Conservation (phyloP, 345 rosid species). For the Leavenworthia alabamica region DNA sequence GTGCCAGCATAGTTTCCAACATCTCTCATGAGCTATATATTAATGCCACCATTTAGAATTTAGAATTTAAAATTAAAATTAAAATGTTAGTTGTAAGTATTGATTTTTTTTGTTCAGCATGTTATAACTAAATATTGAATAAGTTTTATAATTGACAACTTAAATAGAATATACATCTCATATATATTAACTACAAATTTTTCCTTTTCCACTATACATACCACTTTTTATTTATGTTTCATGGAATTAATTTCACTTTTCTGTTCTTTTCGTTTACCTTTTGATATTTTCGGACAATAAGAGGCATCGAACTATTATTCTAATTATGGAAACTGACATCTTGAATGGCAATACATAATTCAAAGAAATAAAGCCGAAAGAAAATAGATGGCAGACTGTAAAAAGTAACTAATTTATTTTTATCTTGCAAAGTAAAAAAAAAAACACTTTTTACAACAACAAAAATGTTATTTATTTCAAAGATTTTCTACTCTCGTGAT, state of each 20-base stretch:
- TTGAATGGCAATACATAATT: constrained; percentile 33
- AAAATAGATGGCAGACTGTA: constrained; percentile 24
- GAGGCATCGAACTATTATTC: constrained; percentile 28
- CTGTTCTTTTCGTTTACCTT: background rate
- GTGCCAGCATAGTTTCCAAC: too few relatives aligned
- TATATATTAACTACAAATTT: background rate
- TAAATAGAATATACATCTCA: background rate
- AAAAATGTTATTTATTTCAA: background rate
- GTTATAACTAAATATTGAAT: too few relatives aligned
- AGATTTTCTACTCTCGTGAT: constrained; percentile 31
- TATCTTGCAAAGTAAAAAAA: constrained; percentile 10
- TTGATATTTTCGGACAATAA: constrained; percentile 10
- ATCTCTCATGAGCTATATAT: too few relatives aligned
- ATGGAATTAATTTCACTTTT: too few relatives aligned
- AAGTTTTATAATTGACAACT: background rate
- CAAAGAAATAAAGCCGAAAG: constrained; percentile 30
- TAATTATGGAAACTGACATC: constrained; percentile 32
- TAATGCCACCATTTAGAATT: too few relatives aligned
- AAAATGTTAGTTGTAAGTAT: too few relatives aligned
- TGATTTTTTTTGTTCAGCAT: too few relatives aligned
- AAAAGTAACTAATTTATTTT: constrained; percentile 13
- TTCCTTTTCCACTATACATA: background rate
- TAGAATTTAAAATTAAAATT: too few relatives aligned
- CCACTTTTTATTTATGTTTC: background rate
- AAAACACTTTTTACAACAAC: constrained; percentile 15